Conservation (phyloP, 345 rosid genomes). For the Passiflora organensis region DNA sequence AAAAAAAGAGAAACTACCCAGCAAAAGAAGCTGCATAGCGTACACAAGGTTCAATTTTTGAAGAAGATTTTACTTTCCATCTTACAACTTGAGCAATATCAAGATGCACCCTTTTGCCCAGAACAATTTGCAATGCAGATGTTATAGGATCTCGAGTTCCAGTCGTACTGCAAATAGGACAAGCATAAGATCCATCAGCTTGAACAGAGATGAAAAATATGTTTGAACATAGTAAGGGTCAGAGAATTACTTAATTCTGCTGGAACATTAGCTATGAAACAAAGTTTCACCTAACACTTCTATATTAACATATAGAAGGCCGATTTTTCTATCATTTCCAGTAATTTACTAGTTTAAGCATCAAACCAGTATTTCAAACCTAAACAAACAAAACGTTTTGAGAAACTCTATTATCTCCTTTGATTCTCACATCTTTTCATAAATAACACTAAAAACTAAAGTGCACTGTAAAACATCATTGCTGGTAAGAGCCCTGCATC, state of each 20-base stretch:
- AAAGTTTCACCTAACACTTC: too few relatives aligned
- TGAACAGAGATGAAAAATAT: background rate
- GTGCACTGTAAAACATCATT: background rate
- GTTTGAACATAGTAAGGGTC: too few relatives aligned
- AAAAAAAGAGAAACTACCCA: slow-evolving; percentile 57
- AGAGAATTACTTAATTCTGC: too few relatives aligned
- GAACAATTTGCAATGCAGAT: slow-evolving; percentile 79
- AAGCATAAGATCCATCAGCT: background rate
- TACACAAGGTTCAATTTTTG: slow-evolving; percentile 63
- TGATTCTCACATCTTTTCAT: too few relatives aligned
- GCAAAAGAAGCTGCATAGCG: slow-evolving; percentile 97
- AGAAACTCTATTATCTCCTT: too few relatives aligned
- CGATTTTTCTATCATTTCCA: too few relatives aligned
- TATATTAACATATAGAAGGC: too few relatives aligned
- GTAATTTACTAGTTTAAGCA: too few relatives aligned
- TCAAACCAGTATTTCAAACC: too few relatives aligned
- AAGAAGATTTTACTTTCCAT: slow-evolving; percentile 64
- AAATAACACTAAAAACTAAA: too few relatives aligned
- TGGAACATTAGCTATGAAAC: too few relatives aligned
- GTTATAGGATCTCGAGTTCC: slow-evolving; percentile 92
- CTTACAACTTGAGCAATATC: slow-evolving; percentile 94
- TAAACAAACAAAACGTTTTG: too few relatives aligned
- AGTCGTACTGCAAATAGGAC: slow-evolving; percentile 61
- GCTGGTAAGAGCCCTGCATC: background rate
- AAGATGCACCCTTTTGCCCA: slow-evolving; percentile 72